Base-by-base conservation (phyloP, 2,329 filamentous ascomycete genomes). In the Polytolypa hystricis region DNA sequence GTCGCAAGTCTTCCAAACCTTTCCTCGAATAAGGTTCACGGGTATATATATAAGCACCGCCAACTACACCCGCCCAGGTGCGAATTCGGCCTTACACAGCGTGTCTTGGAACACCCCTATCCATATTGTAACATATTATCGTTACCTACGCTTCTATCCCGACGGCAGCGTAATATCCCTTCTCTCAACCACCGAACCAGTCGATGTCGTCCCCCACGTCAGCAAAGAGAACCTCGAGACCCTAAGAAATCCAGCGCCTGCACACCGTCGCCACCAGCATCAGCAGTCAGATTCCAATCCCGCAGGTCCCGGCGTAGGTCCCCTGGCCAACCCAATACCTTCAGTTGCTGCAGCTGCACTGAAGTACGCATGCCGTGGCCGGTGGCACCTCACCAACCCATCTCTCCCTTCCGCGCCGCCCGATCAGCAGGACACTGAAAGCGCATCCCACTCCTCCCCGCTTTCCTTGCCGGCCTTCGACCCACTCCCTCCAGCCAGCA, bases 91-190 rank as follows among this genome's bases (percentile, higher is more conserved):
- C 14, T 56, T 57, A 42, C 80, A 78, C 45, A 78, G 77, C 37
- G 64, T 81, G 12, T 80, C 82, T 1, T 94, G 87, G 84, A 69
- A 67, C 50, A 80, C 74, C 16, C 87, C 87, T 6, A 81, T 96
- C 23, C 86, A 93, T 56, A 93, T 96, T 40, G 86, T 98, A 33
- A 98, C 91, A 1, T 98, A 96, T 64, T 98, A 93, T 64, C 84
- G 91, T 40, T 98, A 96, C 61, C 73, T 98, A 3, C 83, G 91
- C 36, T 91, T 98, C 65, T 91, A 91, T 64, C 82, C 86, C 16
- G 84, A 96, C 57, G 91, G 91, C 18, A 81, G 81, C 1, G 77
- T 73, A 45, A 78, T 96, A 41, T 84, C 79, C 37, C 70, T 98
- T 2, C 71, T 93, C 23, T 84, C 82, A 0, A 93, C 84, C 0